A percentile compares a stretch with the other conserved stretches of the same genome.
These are phyloP conservation scores for Sclerotinia nivalis DNA, from an alignment of 2,329 filamentous ascomycete genomes.

Conservation along the genomic window DNA sequence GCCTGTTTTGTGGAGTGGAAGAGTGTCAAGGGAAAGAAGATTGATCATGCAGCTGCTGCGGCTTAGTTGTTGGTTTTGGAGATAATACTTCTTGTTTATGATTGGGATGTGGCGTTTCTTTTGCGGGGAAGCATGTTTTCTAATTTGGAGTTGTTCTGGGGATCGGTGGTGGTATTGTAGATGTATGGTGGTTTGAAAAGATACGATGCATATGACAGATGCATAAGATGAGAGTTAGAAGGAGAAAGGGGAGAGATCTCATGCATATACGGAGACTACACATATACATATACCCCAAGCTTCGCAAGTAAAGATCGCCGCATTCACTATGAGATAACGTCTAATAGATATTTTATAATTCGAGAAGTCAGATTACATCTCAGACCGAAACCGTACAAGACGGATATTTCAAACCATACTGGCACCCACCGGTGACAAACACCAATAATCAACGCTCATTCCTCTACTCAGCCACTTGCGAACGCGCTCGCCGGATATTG, in stretches of 20 bases:
- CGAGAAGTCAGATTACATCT: no score
- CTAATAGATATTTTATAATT: background rate
- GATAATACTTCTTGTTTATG: background rate
- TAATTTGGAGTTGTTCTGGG: background rate
- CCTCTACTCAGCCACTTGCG: no score
- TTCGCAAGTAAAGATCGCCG: background rate
- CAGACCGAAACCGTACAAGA: no score
- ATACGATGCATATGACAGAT: background rate
- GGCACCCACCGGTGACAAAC: no score
- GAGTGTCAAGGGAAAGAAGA: slow-evolving; percentile 41
- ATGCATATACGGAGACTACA: background rate
- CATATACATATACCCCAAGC: background rate
- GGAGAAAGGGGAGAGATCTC: background rate
- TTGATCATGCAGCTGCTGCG: slow-evolving; percentile 27
- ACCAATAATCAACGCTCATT: no score
- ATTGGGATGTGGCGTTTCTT: background rate
- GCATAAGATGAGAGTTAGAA: background rate
- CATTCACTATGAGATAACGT: background rate
- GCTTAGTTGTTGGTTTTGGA: slow-evolving; percentile 22
- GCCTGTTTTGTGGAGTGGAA: slow-evolving; percentile 40
- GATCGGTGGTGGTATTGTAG: no score
- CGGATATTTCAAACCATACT: no score
- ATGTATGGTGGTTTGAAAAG: background rate
- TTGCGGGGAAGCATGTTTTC: background rate
- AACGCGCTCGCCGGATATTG: no score